These are phyloP conservation scores for Cicer yamashitae DNA, from an alignment of 306 rosid genomes.

Conservation along the genomic window DNA sequence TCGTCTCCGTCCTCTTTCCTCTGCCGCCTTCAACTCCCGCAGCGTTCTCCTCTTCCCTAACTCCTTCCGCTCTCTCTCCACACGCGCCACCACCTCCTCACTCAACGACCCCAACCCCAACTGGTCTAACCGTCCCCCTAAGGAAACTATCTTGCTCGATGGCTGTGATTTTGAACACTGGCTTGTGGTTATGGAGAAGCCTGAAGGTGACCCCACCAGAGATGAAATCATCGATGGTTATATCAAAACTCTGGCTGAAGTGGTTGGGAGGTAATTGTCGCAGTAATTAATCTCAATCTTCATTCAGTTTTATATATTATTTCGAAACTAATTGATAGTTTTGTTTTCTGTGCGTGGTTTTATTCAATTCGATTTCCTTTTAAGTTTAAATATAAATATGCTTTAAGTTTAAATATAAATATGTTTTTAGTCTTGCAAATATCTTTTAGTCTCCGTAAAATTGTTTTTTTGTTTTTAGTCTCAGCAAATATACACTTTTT, in stretches of 20 bases:
- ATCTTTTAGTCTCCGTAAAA: too few relatives aligned
- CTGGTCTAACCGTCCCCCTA: constrained; percentile 95
- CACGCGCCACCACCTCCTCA: constrained; percentile 83
- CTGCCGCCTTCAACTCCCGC: constrained; percentile 44
- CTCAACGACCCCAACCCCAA: constrained; percentile 91
- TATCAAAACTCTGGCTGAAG: constrained; percentile 74
- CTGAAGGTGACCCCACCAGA: constrained; percentile 70
- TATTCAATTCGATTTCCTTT: neutral
- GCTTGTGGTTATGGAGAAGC: constrained; percentile 93
- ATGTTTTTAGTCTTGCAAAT: too few relatives aligned
- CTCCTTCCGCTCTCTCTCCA: constrained; percentile 55
- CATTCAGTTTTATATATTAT: neutral
- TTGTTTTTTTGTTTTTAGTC: too few relatives aligned
- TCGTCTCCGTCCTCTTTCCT: constrained; percentile 76
- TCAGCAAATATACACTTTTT: too few relatives aligned
- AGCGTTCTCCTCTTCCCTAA: constrained; percentile 36
- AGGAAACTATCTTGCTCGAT: constrained; percentile 90
- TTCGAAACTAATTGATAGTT: neutral
- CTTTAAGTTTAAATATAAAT: neutral
- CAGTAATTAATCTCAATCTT: neutral
- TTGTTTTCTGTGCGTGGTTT: too few relatives aligned
- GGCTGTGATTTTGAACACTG: constrained; percentile 99
- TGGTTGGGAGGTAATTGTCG: constrained; percentile 68
- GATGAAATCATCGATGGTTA: constrained; percentile 81
- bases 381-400: neutral